Evolutionary conservation across 805 yeast genomes (phyloP).

Genomic region (Candida tammaniensis): DNA sequence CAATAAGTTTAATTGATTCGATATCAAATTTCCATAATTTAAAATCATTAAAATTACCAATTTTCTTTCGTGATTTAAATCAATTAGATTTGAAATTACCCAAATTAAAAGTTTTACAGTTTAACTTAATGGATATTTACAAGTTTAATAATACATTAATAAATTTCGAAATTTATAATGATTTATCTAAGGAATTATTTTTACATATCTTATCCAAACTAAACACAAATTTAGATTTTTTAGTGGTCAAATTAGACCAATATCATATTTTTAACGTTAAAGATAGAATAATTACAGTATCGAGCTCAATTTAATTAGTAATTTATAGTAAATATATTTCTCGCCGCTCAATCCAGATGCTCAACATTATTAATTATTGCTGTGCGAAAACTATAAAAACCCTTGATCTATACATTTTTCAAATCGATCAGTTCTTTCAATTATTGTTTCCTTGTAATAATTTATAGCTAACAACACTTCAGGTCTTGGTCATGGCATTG

Average conservation of each 20-base stretch:
- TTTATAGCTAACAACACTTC: too few species aligned
- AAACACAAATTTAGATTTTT: neutral
- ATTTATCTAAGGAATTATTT: conserved; percentile 8
- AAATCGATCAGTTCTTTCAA: neutral
- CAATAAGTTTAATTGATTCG: conserved; percentile 1
- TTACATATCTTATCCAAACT: conserved; percentile 1
- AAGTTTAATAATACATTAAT: conserved; percentile 11
- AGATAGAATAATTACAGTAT: neutral
- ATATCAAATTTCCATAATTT: conserved; percentile 7
- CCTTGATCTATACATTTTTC: neutral
- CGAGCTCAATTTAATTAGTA: neutral
- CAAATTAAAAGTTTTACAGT: conserved; percentile 5
- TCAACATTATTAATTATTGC: neutral
- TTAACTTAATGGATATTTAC: conserved; percentile 11
- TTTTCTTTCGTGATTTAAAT: conserved; percentile 5
- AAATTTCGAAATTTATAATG: conserved; percentile 3
- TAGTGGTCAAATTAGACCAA: conserved; percentile 9
- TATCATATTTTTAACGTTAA: conserved; percentile 9
- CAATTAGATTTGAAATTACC: conserved; percentile 7
- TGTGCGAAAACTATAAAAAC: neutral
- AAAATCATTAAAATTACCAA: conserved; percentile 9
- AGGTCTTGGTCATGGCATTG: too few species aligned
- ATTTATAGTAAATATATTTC: neutral
- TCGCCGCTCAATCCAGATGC: neutral
- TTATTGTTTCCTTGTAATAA: too few species aligned